Conservation (phyloP, 208 protist genomes). For the Leishmania aethiopica region DNA sequence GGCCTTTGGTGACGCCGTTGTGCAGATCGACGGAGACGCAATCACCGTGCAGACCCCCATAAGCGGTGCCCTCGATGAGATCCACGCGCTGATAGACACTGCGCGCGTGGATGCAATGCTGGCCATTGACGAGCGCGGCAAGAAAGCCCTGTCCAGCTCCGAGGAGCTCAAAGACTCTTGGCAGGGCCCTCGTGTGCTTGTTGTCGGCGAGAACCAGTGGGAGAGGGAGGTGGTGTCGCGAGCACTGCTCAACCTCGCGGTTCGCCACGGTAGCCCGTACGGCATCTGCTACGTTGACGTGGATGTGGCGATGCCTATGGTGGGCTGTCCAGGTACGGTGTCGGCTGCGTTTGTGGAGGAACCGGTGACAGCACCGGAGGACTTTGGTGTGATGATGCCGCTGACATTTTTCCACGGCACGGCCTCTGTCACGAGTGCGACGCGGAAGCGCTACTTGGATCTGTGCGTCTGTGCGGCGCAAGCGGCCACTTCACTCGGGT, state of each 20-base stretch:
- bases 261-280: slow-evolving; percentile 27
- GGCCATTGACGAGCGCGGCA: slow-evolving; percentile 22
- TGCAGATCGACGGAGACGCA: slow-evolving; percentile 60
- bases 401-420: slow-evolving; percentile 83
- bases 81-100: slow-evolving; percentile 59
- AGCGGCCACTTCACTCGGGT: slow-evolving; percentile 48
- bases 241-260: slow-evolving; percentile 71
- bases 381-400: slow-evolving; percentile 76
- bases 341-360: slow-evolving; percentile 65
- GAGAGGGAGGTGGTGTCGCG: slow-evolving; percentile 66
- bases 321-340: slow-evolving; percentile 80
- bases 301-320: slow-evolving; percentile 72
- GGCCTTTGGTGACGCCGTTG: slow-evolving; percentile 27
- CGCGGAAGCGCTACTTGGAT: slow-evolving; percentile 83
- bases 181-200: slow-evolving; percentile 65
- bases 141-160: slow-evolving; percentile 6
- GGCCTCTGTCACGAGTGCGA: slow-evolving; percentile 41
- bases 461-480: slow-evolving; percentile 63
- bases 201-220: slow-evolving; percentile 74
- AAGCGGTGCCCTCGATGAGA: slow-evolving; percentile 41
- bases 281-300: slow-evolving; percentile 73
- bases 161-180: slow-evolving; percentile 31
- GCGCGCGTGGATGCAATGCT: slow-evolving; percentile 48
- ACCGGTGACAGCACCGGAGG: slow-evolving; percentile 63
- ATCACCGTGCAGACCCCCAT: slow-evolving; percentile 22